Conservation (phyloP, 495 filamentous ascomycete genomes). For the Talaromyces liani region DNA sequence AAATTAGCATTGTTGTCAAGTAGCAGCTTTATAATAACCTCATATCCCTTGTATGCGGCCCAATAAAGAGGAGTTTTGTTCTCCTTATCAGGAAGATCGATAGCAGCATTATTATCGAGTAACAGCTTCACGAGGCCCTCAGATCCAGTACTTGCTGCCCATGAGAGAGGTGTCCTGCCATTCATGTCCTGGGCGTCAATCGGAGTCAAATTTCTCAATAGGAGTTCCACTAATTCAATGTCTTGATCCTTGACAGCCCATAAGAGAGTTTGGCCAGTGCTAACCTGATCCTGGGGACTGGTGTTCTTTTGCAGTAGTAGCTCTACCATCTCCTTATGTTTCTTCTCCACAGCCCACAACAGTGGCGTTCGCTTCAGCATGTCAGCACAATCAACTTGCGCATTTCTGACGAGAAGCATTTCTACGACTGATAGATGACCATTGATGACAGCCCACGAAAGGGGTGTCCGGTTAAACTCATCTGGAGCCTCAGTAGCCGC, state of each 20-base stretch:
- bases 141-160: too few species aligned
- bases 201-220: too few species aligned
- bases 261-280: conserved; percentile 9
- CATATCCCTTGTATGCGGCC: conserved; percentile 11
- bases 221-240: too few species aligned
- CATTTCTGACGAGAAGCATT: conserved; percentile 12
- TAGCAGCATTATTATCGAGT: conserved; percentile 1
- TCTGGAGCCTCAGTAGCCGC: conserved; percentile 13
- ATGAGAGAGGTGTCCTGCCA: too few species aligned
- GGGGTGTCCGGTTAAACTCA: conserved; percentile 16
- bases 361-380: conserved; percentile 7
- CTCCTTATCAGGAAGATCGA: background rate
- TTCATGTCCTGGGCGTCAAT: too few species aligned
- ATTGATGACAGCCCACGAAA: conserved; percentile 14
- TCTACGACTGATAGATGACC: conserved; percentile 16
- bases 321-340: conserved; percentile 13
- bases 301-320: conserved; percentile 14
- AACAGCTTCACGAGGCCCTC: background rate
- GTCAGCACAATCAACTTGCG: conserved; percentile 10
- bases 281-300: conserved; percentile 1
- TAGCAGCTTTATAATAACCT: conserved; percentile 7
- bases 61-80: conserved; percentile 14
- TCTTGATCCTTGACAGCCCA: background rate
- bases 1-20: too few species aligned
- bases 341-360: conserved; percentile 11